Evolutionary conservation across 2,329 filamentous ascomycete genomes (phyloP).

Genomic region (Ramularia endophylla): DNA sequence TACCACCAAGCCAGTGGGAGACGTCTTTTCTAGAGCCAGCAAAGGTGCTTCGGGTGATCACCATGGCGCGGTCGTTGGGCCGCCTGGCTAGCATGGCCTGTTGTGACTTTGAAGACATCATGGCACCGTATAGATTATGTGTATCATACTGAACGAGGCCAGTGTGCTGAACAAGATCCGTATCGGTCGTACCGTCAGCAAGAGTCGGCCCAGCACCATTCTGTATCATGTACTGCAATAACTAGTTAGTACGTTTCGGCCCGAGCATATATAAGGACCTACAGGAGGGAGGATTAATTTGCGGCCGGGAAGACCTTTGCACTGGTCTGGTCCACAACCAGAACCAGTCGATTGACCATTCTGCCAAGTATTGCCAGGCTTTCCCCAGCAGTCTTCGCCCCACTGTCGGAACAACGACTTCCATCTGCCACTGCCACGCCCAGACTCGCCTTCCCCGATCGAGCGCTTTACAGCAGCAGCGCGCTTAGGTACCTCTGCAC

Average conservation of each 20-base stretch:
- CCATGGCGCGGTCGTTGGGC: conserved; percentile 56
- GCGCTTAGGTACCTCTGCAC: background rate
- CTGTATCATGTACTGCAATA: conserved; percentile 55
- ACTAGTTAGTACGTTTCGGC: conserved; percentile 21
- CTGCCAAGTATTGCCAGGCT: conserved; percentile 9
- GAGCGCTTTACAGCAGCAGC: too few species aligned
- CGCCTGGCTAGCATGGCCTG: conserved; percentile 60
- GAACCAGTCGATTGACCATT: conserved; percentile 33
- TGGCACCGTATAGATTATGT: conserved; percentile 68
- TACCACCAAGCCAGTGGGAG: conserved; percentile 55
- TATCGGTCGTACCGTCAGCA: conserved; percentile 50
- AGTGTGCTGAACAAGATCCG: conserved; percentile 60
- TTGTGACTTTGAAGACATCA: conserved; percentile 64
- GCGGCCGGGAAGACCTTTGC: conserved; percentile 43
- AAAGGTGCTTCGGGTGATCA: conserved; percentile 71
- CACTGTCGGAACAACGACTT: too few species aligned
- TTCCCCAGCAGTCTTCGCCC: conserved; percentile 3
- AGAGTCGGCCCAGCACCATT: conserved; percentile 48
- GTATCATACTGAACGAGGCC: conserved; percentile 65
- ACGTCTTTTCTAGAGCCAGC: conserved; percentile 60
- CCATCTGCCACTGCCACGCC: conserved; percentile 6
- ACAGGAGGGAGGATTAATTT: conserved; percentile 32
- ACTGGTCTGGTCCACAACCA: conserved; percentile 54
- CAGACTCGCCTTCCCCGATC: too few species aligned
- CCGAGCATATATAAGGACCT: background rate